Evolutionary conservation across 345 rosid genomes (phyloP).

Genomic region (Citrus sp.): DNA sequence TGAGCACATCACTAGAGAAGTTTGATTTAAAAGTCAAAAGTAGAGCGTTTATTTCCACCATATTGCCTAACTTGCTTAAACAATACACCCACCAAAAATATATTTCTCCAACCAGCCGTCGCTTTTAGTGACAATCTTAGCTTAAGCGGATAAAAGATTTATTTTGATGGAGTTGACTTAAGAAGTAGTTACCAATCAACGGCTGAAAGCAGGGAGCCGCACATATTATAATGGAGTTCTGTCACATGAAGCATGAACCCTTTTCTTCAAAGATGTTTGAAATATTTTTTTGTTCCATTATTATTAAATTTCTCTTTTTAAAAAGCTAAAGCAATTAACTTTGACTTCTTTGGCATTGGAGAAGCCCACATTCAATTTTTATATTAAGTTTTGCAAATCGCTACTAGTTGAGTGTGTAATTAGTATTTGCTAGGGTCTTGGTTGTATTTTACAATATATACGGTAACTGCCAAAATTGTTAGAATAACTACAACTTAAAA

Average conservation of each 20-base stretch:
- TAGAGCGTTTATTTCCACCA: not conserved
- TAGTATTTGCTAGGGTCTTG: not conserved
- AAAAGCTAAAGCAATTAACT: conserved; percentile 5
- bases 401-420: not conserved
- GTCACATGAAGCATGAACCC: not conserved
- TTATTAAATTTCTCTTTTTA: not conserved
- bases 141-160: not conserved
- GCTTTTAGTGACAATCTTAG: not conserved
- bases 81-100: not conserved
- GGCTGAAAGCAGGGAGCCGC: not conserved
- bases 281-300: not conserved
- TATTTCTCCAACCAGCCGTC: not conserved
- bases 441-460: not conserved
- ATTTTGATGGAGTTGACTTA: not conserved
- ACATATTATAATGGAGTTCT: not conserved
- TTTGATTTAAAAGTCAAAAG: not conserved
- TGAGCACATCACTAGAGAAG: not conserved
- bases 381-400: not conserved
- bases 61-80: not conserved
- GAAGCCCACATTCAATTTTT: not conserved
- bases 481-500: not conserved
- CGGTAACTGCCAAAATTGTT: not conserved
- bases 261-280: not conserved
- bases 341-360: conserved; percentile 4
- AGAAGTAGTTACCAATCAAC: not conserved